phyloP scores from a whole-genome alignment of 345 rosid species.

The Brassica carinata region DNA sequence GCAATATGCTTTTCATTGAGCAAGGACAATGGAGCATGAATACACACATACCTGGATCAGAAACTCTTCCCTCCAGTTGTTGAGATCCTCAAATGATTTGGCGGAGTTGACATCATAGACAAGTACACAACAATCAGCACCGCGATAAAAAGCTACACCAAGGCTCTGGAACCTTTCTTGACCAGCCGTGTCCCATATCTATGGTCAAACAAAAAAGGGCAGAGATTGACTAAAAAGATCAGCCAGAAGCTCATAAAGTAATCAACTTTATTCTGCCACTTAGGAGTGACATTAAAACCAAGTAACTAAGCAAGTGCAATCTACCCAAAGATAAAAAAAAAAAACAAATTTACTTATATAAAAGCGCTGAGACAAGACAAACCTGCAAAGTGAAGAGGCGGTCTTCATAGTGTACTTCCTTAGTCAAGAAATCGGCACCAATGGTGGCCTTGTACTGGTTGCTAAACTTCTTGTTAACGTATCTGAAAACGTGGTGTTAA shows the following conservation, averaged over 20 bases:
- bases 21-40: not conserved
- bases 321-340: not conserved
- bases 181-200: slow-evolving; percentile 97
- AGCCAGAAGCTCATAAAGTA: slow-evolving; percentile 1
- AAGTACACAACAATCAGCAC: slow-evolving; percentile 94
- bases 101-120: slow-evolving; percentile 85
- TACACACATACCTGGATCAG: slow-evolving; percentile 67
- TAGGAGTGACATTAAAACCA: not conserved
- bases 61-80: slow-evolving; percentile 93
- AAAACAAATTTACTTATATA: not conserved
- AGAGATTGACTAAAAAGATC: not conserved
- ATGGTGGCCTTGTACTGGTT: slow-evolving; percentile 96
- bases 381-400: slow-evolving; percentile 95
- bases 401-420: slow-evolving; percentile 91
- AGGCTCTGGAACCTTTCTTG: slow-evolving; percentile 95
- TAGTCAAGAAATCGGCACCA: slow-evolving; percentile 93
- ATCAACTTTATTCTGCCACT: not conserved
- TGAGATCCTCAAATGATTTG: slow-evolving; percentile 85
- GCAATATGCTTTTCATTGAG: not conserved
- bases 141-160: slow-evolving; percentile 90
- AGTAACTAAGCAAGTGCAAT: not conserved
- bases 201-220: not conserved
- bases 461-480: slow-evolving; percentile 89
- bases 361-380: slow-evolving; percentile 3
- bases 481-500: slow-evolving; percentile 54